These are phyloP conservation scores for Senecio squalidus DNA, from an alignment of 140 eudicot species.

Conservation along the genomic window DNA sequence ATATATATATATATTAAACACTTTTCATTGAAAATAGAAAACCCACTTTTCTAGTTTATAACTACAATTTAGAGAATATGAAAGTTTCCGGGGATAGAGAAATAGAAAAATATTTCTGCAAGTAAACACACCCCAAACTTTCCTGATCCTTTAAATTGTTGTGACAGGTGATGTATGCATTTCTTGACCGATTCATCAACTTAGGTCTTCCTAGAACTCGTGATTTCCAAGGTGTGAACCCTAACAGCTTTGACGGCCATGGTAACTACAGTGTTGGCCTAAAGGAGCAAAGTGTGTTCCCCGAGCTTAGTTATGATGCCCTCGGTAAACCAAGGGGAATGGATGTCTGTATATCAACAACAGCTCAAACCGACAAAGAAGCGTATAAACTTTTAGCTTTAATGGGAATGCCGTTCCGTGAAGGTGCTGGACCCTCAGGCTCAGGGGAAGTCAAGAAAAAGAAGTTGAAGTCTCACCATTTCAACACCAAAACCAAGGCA, in stretches of 20 bases:
- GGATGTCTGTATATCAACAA: conserved; percentile 84
- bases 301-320: conserved; percentile 67
- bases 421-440: conserved; percentile 48
- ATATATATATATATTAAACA: too few species aligned
- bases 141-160: neutral
- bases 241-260: conserved; percentile 89
- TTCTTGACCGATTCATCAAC: conserved; percentile 85
- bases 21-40: too few species aligned
- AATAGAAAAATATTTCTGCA: too few species aligned
- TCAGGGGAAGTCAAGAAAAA: conserved; percentile 34
- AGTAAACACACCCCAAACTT: neutral
- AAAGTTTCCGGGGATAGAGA: too few species aligned
- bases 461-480: conserved; percentile 86
- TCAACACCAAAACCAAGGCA: conserved; percentile 66
- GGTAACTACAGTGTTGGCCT: conserved; percentile 91
- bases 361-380: conserved; percentile 88
- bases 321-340: conserved; percentile 86
- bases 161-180: conserved; percentile 75
- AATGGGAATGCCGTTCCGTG: conserved; percentile 98
- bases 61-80: too few species aligned
- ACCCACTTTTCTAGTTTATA: too few species aligned
- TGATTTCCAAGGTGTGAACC: conserved; percentile 93
- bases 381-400: conserved; percentile 64
- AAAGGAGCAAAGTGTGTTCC: conserved; percentile 81
- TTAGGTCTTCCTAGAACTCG: conserved; percentile 89